Conservation (phyloP, 1,284 basidiomycete genomes). For the Tremellales sp. region DNA sequence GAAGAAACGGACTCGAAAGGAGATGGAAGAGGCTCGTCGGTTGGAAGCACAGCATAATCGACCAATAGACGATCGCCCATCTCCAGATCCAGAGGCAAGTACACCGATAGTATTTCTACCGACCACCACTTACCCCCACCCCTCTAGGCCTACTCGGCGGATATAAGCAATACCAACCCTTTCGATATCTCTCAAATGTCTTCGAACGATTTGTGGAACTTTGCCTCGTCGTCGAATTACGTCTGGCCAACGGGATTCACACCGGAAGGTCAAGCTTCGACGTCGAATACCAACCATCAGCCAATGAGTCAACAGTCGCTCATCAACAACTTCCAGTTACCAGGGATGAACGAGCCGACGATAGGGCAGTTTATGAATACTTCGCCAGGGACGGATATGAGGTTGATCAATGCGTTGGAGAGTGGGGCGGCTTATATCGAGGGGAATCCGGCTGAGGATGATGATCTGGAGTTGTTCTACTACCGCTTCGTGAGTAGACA, state of each 20-base stretch:
- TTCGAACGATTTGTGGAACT: constrained; percentile 13
- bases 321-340: background rate
- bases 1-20: constrained; percentile 47
- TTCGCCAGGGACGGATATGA: constrained; percentile 27
- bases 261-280: constrained; percentile 3
- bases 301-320: background rate
- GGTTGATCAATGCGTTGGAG: constrained; percentile 45
- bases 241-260: constrained; percentile 27
- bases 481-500: constrained; percentile 46
- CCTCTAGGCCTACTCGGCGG: background rate
- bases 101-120: background rate
- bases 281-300: background rate
- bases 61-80: background rate
- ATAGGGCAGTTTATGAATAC: constrained; percentile 9
- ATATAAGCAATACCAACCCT: background rate
- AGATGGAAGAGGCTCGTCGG: constrained; percentile 49
- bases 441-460: constrained; percentile 43
- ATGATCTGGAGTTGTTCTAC: constrained; percentile 49
- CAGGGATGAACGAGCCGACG: constrained; percentile 5
- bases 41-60: constrained; percentile 15
- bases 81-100: background rate
- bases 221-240: constrained; percentile 14
- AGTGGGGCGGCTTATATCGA: constrained; percentile 48
- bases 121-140: background rate
- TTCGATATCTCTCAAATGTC: constrained; percentile 1